These are phyloP conservation scores for Mentha longifolia DNA, from an alignment of 257 asterid species.

Conservation along the genomic window DNA sequence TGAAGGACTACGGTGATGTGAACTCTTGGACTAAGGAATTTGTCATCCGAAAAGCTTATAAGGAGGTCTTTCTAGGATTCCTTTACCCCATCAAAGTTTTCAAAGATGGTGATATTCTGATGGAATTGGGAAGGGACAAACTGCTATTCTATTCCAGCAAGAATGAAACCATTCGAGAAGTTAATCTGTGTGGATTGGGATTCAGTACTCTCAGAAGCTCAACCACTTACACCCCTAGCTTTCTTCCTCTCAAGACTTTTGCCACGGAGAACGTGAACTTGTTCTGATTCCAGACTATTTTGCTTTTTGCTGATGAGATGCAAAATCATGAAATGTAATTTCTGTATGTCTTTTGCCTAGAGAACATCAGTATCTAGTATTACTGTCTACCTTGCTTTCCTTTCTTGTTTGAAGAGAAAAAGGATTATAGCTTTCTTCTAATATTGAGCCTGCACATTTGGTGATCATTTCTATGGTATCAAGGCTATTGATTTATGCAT, in stretches of 20 bases:
- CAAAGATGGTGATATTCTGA: background rate
- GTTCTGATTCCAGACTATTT: background rate
- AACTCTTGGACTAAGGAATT: background rate
- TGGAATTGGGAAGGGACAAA: background rate
- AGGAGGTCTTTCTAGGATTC: background rate
- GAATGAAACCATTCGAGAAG: background rate
- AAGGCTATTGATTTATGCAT: too few relatives aligned
- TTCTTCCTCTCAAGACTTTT: background rate
- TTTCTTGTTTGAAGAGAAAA: too few relatives aligned
- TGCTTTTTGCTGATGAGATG: background rate
- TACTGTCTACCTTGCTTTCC: background rate
- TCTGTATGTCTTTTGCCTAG: background rate
- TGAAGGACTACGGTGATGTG: background rate
- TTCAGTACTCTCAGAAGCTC: background rate
- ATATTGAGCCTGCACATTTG: too few relatives aligned
- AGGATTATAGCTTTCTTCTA: too few relatives aligned
- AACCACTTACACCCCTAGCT: background rate
- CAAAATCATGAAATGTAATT: background rate
- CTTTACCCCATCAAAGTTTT: background rate
- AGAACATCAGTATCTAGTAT: background rate
- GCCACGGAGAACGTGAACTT: background rate
- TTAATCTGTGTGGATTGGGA: background rate
- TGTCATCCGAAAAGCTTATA: background rate
- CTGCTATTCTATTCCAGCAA: background rate
- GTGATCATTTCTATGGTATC: too few relatives aligned